Evolutionary conservation across 1,284 basidiomycete genomes (phyloP).

Genomic region (Leccinum subrobustum): DNA sequence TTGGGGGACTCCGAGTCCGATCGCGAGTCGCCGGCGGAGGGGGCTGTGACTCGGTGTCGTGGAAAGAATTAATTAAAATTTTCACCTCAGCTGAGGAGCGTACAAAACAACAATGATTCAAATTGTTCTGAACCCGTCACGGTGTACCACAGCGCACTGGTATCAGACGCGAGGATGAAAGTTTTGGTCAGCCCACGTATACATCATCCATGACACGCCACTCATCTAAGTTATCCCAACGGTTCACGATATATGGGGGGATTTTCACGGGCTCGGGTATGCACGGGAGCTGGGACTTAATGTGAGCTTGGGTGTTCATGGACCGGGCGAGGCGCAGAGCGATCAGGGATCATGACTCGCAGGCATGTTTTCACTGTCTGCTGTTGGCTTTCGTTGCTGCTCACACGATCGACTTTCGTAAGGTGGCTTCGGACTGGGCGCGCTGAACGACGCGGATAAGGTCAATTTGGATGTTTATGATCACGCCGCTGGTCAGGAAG

Average conservation of each 20-base stretch:
- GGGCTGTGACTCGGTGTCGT: too few relatives aligned
- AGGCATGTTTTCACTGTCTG: slow-evolving; percentile 38
- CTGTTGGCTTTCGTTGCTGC: background rate
- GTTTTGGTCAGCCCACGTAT: too few relatives aligned
- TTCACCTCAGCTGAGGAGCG: too few relatives aligned
- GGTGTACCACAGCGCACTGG: too few relatives aligned
- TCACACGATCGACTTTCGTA: slow-evolving; percentile 2
- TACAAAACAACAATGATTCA: too few relatives aligned
- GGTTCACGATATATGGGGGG: slow-evolving; percentile 19
- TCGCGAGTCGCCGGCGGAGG: too few relatives aligned
- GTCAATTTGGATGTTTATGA: slow-evolving; percentile 89
- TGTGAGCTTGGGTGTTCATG: slow-evolving; percentile 46
- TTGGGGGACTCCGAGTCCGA: too few relatives aligned
- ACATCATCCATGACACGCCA: too few relatives aligned
- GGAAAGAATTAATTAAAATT: too few relatives aligned
- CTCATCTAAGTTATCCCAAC: too few relatives aligned
- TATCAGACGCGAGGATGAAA: too few relatives aligned
- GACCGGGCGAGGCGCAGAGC: slow-evolving; percentile 8
- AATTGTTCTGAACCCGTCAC: too few relatives aligned
- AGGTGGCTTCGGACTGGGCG: slow-evolving; percentile 85
- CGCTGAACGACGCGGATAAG: slow-evolving; percentile 83
- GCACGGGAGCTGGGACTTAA: slow-evolving; percentile 62
- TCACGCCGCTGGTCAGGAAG: slow-evolving; percentile 37
- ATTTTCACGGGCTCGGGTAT: slow-evolving; percentile 81
- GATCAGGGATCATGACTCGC: slow-evolving; percentile 51